Evolutionary conservation across 2,329 filamentous ascomycete species (phyloP).

Genomic region (Alternaria rosae): DNA sequence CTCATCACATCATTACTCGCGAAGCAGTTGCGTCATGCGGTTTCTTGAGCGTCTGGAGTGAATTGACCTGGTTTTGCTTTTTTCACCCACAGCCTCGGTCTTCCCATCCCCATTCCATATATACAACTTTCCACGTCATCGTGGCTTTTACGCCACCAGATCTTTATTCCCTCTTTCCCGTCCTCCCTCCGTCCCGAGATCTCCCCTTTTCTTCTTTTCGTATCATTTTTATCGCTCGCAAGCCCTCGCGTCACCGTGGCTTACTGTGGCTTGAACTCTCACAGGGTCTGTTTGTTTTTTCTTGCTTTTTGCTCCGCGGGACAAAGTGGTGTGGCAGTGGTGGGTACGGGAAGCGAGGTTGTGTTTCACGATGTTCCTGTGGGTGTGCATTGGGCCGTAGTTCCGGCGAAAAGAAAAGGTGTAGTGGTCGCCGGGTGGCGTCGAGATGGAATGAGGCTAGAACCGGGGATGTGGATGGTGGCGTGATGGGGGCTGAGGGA

Average conservation of each 20-base stretch:
- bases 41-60: too few relatives aligned
- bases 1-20: neutral
- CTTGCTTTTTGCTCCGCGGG: neutral
- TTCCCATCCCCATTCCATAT: rapidly evolving
- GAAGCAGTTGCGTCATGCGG: neutral
- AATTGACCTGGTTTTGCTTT: neutral
- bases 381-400: neutral
- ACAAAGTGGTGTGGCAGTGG: too few relatives aligned
- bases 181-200: neutral
- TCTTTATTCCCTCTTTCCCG: neutral
- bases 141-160: neutral
- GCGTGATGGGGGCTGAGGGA: neutral
- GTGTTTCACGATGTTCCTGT: neutral
- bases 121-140: neutral
- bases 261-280: neutral
- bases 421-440: too few relatives aligned
- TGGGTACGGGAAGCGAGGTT: neutral
- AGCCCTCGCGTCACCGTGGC: neutral
- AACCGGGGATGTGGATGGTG: neutral
- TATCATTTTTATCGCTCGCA: neutral
- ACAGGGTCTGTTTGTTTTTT: neutral
- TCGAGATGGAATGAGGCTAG: neutral
- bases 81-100: neutral
- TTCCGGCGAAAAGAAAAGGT: neutral
- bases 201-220: neutral